Evolutionary conservation across 1,139 yeast species (phyloP).

Genomic region (Nakaseomyces nivariensis): DNA sequence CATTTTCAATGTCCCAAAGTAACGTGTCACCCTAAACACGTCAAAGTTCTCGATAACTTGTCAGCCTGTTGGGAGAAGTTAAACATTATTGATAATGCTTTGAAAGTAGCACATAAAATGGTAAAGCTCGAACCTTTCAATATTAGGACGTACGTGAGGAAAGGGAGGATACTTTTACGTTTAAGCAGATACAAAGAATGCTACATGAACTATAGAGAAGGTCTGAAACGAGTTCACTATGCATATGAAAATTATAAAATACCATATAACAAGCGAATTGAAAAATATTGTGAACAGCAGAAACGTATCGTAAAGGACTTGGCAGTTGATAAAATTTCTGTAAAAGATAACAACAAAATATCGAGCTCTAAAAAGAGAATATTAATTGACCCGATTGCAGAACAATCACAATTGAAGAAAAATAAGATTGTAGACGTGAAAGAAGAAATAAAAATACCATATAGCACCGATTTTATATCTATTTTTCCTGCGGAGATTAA

Average conservation of each 20-base stretch:
- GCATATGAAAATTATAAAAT: conserved; percentile 12
- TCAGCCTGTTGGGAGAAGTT: conserved; percentile 53
- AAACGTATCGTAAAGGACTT: background rate
- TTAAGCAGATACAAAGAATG: conserved; percentile 35
- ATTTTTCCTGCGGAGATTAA: conserved; percentile 22
- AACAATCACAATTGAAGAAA: conserved; percentile 7
- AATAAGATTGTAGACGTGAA: background rate
- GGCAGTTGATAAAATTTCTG: background rate
- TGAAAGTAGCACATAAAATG: conserved; percentile 37
- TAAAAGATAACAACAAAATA: background rate
- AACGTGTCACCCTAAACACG: conserved; percentile 28
- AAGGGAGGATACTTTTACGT: conserved; percentile 37
- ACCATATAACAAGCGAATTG: conserved; percentile 13
- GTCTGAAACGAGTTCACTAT: conserved; percentile 27
- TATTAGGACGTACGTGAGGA: conserved; percentile 50
- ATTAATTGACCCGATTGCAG: conserved; percentile 18
- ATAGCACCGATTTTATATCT: conserved; percentile 15
- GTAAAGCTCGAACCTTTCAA: conserved; percentile 43
- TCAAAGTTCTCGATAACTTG: conserved; percentile 34
- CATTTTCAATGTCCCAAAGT: conserved; percentile 7
- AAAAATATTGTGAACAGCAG: conserved; percentile 14
- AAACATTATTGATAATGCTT: conserved; percentile 34
- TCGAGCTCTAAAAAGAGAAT: conserved; percentile 5
- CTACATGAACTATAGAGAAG: conserved; percentile 35
- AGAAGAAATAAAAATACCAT: background rate